Percentiles rank a stretch among this genome's conserved stretches.
phyloP scores from a whole-genome alignment of 2,329 filamentous ascomycete genomes.

The Nigrospora sphaerica region DNA sequence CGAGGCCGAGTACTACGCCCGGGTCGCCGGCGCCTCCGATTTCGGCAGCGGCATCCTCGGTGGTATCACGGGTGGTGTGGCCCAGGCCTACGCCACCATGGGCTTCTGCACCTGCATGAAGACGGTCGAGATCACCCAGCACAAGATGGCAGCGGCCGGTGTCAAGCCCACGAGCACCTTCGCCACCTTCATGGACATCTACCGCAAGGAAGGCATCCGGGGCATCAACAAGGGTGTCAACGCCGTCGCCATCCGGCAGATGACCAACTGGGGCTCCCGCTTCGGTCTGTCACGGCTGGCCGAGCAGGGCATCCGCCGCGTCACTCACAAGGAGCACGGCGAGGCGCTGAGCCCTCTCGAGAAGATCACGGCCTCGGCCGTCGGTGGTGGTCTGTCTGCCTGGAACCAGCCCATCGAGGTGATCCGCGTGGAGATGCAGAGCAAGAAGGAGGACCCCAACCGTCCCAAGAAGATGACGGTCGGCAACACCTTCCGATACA shows the following conservation, averaged over 20 bases:
- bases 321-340: slow-evolving; percentile 70
- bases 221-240: slow-evolving; percentile 99
- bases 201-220: slow-evolving; percentile 83
- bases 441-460: slow-evolving; percentile 96
- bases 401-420: slow-evolving; percentile 99
- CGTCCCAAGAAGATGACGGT: slow-evolving; percentile 99
- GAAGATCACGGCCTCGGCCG: slow-evolving; percentile 79
- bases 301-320: slow-evolving; percentile 76
- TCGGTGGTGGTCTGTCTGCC: slow-evolving; percentile 90
- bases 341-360: slow-evolving; percentile 74
- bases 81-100: slow-evolving; percentile 99
- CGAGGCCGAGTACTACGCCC: slow-evolving; percentile 94
- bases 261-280: slow-evolving; percentile 97
- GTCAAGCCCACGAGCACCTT: slow-evolving; percentile 86
- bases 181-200: slow-evolving; percentile 94
- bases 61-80: slow-evolving; percentile 89
- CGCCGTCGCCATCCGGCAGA: slow-evolving; percentile 95
- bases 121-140: slow-evolving; percentile 98
- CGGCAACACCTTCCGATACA: slow-evolving; percentile 76
- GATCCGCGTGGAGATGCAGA: slow-evolving; percentile 99
- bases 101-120: slow-evolving; percentile 99
- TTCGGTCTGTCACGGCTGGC: slow-evolving; percentile 91
- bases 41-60: slow-evolving; percentile 85
- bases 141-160: slow-evolving; percentile 82
- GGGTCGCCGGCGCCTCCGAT: slow-evolving; percentile 72